phyloP scores from a whole-genome alignment of 768 basidiomycete species.

The Phaeolepiota aurea region DNA sequence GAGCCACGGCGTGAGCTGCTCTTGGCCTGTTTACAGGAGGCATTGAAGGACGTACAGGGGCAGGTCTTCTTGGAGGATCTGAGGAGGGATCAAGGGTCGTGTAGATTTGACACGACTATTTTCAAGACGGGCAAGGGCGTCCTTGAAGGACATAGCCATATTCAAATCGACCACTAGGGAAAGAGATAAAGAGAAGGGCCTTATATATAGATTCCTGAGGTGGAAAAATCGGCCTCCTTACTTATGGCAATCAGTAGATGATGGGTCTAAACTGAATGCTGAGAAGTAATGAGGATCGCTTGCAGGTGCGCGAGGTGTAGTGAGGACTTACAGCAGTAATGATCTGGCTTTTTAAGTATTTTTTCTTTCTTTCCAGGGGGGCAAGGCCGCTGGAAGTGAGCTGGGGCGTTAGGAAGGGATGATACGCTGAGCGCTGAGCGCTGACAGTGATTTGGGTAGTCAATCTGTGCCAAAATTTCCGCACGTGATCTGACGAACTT shows the following conservation, averaged over 20 bases:
- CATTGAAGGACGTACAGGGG: slow-evolving; percentile 49
- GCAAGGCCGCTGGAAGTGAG: no score
- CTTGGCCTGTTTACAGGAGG: slow-evolving; percentile 6
- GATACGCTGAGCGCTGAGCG: no score
- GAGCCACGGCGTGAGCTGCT: slow-evolving; percentile 3
- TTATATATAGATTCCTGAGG: slow-evolving; percentile 1
- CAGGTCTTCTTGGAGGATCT: slow-evolving; percentile 91
- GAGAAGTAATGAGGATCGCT: not conserved
- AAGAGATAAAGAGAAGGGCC: slow-evolving; percentile 9
- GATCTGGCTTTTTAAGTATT: no score
- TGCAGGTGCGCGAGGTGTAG: no score
- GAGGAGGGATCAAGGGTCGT: slow-evolving; percentile 87
- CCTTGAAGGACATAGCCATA: slow-evolving; percentile 71
- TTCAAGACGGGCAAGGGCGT: slow-evolving; percentile 74
- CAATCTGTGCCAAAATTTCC: not conserved
- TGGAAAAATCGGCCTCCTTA: not conserved
- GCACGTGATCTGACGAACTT: slow-evolving; percentile 4
- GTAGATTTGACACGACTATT: slow-evolving; percentile 83
- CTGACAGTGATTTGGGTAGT: no score
- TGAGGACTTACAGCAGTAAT: no score
- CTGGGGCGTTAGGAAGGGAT: no score
- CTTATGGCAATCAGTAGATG: not conserved
- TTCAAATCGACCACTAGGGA: slow-evolving; percentile 38
- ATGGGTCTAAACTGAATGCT: not conserved
- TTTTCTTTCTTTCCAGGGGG: no score